Base-by-base conservation (phyloP, 1,284 basidiomycete species). In the Puccinia sorghi region DNA sequence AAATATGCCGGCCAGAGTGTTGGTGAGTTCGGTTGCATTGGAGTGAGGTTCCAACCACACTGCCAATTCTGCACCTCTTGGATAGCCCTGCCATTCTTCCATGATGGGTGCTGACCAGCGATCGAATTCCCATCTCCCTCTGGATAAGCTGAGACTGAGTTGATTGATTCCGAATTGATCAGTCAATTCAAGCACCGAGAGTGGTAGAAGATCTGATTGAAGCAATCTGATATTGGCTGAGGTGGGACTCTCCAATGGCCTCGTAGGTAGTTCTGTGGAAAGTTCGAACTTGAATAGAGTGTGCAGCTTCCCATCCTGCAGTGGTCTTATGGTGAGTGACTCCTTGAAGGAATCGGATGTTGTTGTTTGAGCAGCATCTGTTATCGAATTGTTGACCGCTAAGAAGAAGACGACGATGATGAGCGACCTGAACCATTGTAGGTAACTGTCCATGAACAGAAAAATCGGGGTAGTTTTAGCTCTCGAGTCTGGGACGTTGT, bases 1-100 rank as follows among this genome's bases (percentile, higher is more conserved):
- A 86, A 99, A 98, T 12, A 97, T 86, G 11, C 96, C 95, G 0
- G 94, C 92, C 0, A 98, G 87, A 0, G 93, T 90, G 82, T 96
- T 94, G 13, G 93, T 90, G 3, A 97, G 87, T 4, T 90, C 90
- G 80, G 88, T 88, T 94, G 72, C 17, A 57, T 80, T 72, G 15
- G 57, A 46, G 3, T 46, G 32, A 22, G 22, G 39, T 9, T 80
- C 64, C 27, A 80, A 37, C 37, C 63, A 59, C 22, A 20, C 27
- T 7, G 50, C 41, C 52, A 54, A 57, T 54, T 54, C 54, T 9
- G 48, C 37, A 52, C 48, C 70, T 73, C 72, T 48, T 13, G 64
- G 52, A 41, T 71, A 73, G 13, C 79, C 54, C 15, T 80, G 50
- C 61, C 59, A 56, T 13, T 57, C 12, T 7, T 72, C 39, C 13